Evolutionary conservation across 768 basidiomycete species (phyloP), one percentile per base, ranked within the genome.

Genomic region (Mycena floridula): DNA sequence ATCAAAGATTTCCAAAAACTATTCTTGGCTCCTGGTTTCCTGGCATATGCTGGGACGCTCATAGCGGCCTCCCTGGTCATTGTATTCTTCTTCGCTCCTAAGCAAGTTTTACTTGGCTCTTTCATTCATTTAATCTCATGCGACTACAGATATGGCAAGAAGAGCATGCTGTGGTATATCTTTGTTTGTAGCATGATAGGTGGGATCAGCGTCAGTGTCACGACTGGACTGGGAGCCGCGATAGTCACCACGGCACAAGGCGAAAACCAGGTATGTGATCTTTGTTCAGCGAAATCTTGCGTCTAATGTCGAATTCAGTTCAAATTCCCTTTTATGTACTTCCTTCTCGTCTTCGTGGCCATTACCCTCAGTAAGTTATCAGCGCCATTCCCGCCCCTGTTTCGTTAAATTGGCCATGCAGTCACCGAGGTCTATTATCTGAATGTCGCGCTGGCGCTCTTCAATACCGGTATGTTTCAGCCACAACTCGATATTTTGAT

Each of bases 171-270:
- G 42, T 91, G 89, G 88, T 90, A 95, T 62, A 94, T 98, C 51
- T 70, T 76, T 32, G 89, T 99, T 37, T 99, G 96, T 65, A 90
- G 86, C 50, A 83, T 97, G 76, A 97, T 99, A 57, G 96, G 96
- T 15, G 96, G 96, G 0, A 84, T 95, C 39, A 89, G 85, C 46
- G 91, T 95, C 52, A 90, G 87, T 54, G 94, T 95, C 44, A 95
- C 94, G 12, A 93, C 91, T 25, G 95, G 96, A 25, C 75, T 97
- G 27, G 93, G 96, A 37, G 72, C 89, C 35, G 85, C 92, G 18
- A 96, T 98, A 54, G 84, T 99, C 22, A 82, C 85, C 40, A 79
- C 80, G 32, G 79, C 73, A 4, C 66, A 73, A 67, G 87, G 87
- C 28, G 71, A 86, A 50, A 91, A 87, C 61, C 89, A 90, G 76